Conservation (phyloP, 2,329 filamentous ascomycete genomes). For the Colletotrichum paranaense region DNA sequence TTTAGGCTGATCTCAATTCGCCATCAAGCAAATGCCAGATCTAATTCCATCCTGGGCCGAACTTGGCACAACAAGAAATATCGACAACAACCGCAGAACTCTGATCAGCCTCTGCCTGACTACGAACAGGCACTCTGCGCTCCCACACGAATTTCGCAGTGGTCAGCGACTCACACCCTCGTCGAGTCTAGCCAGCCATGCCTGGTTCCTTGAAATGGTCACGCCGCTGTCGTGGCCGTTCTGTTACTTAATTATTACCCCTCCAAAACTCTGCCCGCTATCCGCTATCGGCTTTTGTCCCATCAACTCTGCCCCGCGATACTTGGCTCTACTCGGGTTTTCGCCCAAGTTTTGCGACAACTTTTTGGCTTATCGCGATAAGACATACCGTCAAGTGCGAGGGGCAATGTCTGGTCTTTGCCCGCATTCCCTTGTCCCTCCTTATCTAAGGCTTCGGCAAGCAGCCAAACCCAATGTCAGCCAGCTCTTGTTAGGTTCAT, state of each 20-base stretch:
- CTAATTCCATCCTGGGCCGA: neutral
- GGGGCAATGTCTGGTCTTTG: conserved; percentile 12
- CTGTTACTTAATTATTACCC: conserved; percentile 39
- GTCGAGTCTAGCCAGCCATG: conserved; percentile 23
- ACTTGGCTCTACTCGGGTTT: neutral
- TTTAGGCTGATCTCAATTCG: conserved; percentile 1
- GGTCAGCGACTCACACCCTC: conserved; percentile 1
- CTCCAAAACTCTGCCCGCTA: conserved; percentile 29
- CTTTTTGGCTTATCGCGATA: conserved; percentile 18
- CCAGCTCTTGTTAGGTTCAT: conserved; percentile 13
- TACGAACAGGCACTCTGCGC: neutral
- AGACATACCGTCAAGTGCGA: neutral
- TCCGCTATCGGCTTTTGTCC: conserved; percentile 36
- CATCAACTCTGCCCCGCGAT: conserved; percentile 39
- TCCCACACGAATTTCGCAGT: neutral
- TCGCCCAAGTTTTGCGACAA: neutral
- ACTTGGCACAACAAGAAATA: conserved; percentile 1
- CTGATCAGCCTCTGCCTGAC: neutral
- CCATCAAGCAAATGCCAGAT: neutral
- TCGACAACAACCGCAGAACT: neutral
- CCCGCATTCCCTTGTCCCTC: conserved; percentile 25
- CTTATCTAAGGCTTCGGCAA: conserved; percentile 17
- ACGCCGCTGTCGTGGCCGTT: conserved; percentile 21
- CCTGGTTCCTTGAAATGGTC: conserved; percentile 22
- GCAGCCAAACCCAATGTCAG: conserved; percentile 23